Evolutionary conservation across 495 filamentous ascomycete genomes (phyloP).

Genomic region (Penicillium nucicola): DNA sequence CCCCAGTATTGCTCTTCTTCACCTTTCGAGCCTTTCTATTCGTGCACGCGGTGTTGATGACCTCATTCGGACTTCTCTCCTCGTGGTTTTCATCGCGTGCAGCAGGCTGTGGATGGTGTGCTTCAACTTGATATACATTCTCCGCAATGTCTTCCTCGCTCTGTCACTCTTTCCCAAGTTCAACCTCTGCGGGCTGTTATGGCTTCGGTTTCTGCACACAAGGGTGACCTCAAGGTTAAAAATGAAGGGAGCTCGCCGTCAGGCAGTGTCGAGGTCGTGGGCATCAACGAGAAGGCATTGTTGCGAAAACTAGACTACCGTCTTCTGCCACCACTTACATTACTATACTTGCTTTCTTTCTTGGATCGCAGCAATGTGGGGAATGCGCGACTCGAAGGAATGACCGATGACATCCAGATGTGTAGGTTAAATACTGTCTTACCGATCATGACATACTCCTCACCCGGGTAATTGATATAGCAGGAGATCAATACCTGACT

Average conservation of each 20-base stretch:
- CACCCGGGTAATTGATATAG: conserved; percentile 18
- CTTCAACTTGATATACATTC: too few species aligned
- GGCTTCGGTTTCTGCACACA: background rate
- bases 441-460: background rate
- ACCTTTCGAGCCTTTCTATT: background rate
- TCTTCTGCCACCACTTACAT: conserved; percentile 62
- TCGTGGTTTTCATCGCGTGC: background rate
- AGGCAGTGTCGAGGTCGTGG: conserved; percentile 17
- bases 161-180: background rate
- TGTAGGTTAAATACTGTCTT: conserved; percentile 25
- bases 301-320: conserved; percentile 63
- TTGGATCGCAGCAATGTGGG: conserved; percentile 72
- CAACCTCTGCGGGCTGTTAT: background rate
- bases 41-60: too few species aligned
- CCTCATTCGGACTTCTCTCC: background rate
- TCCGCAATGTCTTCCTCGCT: too few species aligned
- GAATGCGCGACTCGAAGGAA: conserved; percentile 59
- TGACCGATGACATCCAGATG: conserved; percentile 62
- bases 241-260: conserved; percentile 3
- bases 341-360: conserved; percentile 72
- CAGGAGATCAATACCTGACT: conserved; percentile 68
- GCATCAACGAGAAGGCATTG: conserved; percentile 58
- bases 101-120: too few species aligned
- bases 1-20: conserved; percentile 4
- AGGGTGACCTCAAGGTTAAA: background rate